Conservation (phyloP, 2,329 filamentous ascomycete species). For the Clonostachys rosea region DNA sequence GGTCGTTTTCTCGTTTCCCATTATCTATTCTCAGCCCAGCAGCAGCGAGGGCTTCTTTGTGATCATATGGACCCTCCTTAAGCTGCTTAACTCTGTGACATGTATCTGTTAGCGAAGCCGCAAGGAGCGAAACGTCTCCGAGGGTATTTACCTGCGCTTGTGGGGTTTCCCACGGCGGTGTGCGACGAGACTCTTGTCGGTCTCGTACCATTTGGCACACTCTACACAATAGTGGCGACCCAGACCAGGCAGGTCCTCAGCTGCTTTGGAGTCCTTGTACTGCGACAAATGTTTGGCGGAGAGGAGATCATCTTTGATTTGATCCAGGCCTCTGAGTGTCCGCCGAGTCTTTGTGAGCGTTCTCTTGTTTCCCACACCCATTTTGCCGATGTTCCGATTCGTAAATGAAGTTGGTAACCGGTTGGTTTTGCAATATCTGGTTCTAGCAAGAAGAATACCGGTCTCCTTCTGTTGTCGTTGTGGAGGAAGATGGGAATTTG, state of each 20-base stretch:
- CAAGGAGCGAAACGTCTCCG: not conserved
- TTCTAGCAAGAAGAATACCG: too few relatives aligned
- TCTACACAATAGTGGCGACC: constrained; percentile 85
- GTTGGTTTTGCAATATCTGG: too few relatives aligned
- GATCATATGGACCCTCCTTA: constrained; percentile 78
- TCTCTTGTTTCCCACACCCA: constrained; percentile 64
- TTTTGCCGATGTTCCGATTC: constrained; percentile 18
- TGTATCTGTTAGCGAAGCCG: constrained; percentile 10
- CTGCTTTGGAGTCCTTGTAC: constrained; percentile 72
- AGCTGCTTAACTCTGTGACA: constrained; percentile 68
- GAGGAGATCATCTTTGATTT: constrained; percentile 78
- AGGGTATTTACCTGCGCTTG: constrained; percentile 66
- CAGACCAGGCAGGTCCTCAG: constrained; percentile 83
- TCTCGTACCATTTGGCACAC: constrained; percentile 96
- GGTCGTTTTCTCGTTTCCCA: constrained; percentile 11
- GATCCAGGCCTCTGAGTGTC: constrained; percentile 82
- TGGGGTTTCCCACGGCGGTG: constrained; percentile 89
- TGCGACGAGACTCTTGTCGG: constrained; percentile 66
- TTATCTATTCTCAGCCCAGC: constrained; percentile 70
- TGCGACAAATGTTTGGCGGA: constrained; percentile 76
- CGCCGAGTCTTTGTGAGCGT: constrained; percentile 73
- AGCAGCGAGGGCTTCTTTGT: constrained; percentile 80
- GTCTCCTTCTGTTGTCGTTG: too few relatives aligned
- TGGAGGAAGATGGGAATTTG: too few relatives aligned
- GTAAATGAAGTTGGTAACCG: too few relatives aligned